phyloP scores from a whole-genome alignment of 257 asterid species.

The Nicotiana otophora region DNA sequence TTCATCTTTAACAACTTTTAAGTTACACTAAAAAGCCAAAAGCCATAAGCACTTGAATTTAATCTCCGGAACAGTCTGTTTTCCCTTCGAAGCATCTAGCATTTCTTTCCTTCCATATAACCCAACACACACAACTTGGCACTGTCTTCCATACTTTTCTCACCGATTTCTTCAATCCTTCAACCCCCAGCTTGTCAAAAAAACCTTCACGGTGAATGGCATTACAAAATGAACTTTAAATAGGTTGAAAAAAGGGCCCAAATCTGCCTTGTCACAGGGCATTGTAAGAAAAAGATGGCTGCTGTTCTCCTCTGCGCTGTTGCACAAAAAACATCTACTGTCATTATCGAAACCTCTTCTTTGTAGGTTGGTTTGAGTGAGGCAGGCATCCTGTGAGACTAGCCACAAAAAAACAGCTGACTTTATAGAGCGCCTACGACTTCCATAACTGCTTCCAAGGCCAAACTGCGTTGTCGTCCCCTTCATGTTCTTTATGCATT shows the following conservation, averaged over 20 bases:
- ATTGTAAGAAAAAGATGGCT: neutral
- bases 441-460: neutral
- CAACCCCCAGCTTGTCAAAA: neutral
- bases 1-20: neutral
- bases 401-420: neutral
- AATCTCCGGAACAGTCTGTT: neutral
- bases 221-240: neutral
- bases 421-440: neutral
- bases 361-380: neutral
- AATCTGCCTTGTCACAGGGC: neutral
- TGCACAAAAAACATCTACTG: neutral
- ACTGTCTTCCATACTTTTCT: neutral
- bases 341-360: neutral
- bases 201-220: neutral
- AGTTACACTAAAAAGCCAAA: neutral
- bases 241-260: neutral
- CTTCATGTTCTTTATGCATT: neutral
- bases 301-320: neutral
- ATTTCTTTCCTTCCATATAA: neutral
- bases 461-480: neutral
- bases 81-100: neutral
- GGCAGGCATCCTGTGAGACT: neutral
- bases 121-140: neutral
- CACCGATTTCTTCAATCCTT: neutral
- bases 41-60: neutral